phyloP scores from a whole-genome alignment of 2,329 filamentous ascomycete genomes.

The Dactylella cylindrospora region DNA sequence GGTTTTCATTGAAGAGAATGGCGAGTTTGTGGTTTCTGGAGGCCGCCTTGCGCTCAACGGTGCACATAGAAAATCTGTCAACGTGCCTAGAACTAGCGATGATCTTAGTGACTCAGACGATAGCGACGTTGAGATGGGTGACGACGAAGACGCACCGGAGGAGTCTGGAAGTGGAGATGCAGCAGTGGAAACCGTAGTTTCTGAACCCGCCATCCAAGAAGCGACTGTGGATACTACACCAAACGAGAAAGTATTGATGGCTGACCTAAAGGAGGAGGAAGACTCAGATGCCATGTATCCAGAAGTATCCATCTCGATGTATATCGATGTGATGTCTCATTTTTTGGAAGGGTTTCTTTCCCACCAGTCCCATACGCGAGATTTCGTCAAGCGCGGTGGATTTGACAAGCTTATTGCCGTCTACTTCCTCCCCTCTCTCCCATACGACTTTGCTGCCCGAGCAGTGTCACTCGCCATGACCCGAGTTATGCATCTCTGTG shows the following conservation, averaged over 20 bases:
- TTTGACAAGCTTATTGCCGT: slow-evolving; percentile 83
- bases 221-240: slow-evolving; percentile 36
- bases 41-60: slow-evolving; percentile 54
- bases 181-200: slow-evolving; percentile 44
- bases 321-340: slow-evolving; percentile 72
- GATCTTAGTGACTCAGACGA: slow-evolving; percentile 45
- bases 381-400: slow-evolving; percentile 76
- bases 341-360: slow-evolving; percentile 78
- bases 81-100: slow-evolving; percentile 30
- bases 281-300: slow-evolving; percentile 55
- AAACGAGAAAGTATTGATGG: slow-evolving; percentile 51
- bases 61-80: slow-evolving; percentile 50
- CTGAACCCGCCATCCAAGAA: slow-evolving; percentile 32
- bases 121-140: slow-evolving; percentile 66
- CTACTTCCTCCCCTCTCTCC: slow-evolving; percentile 76
- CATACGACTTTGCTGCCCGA: slow-evolving; percentile 69
- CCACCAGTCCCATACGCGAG: slow-evolving; percentile 70
- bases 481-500: slow-evolving; percentile 72
- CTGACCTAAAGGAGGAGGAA: slow-evolving; percentile 58
- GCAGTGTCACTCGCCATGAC: slow-evolving; percentile 69
- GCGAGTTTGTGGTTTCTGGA: slow-evolving; percentile 63
- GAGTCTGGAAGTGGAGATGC: slow-evolving; percentile 47
- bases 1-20: slow-evolving; percentile 65
- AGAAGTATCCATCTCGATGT: slow-evolving; percentile 61
- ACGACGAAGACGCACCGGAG: slow-evolving; percentile 53